Conservation (phyloP, 2,329 filamentous ascomycete species). For the Cladosporium austrohemisphaericum region DNA sequence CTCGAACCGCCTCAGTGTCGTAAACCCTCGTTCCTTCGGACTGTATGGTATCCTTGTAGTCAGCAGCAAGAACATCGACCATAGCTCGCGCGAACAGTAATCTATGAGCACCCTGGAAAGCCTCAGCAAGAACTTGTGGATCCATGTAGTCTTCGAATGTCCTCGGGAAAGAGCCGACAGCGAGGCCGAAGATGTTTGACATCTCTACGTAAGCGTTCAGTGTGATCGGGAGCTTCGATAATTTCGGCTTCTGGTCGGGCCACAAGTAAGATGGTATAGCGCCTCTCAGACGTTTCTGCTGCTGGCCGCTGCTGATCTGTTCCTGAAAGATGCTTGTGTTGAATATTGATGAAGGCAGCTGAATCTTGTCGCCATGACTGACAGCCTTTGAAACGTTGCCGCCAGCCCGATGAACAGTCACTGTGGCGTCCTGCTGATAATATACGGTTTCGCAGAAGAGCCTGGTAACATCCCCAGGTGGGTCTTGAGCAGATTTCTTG, state of each 20-base stretch:
- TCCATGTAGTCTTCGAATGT: conserved; percentile 35
- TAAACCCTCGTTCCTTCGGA: conserved; percentile 22
- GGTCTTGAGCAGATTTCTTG: background rate
- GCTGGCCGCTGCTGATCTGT: background rate
- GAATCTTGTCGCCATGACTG: conserved; percentile 23
- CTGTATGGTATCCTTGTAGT: conserved; percentile 17
- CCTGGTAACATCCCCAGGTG: conserved; percentile 27
- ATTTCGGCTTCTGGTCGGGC: background rate
- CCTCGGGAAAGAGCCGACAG: conserved; percentile 29
- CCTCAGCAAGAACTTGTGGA: conserved; percentile 29
- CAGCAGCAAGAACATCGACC: conserved; percentile 28
- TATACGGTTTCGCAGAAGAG: conserved; percentile 47
- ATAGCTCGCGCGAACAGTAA: conserved; percentile 41
- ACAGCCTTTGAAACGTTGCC: conserved; percentile 21
- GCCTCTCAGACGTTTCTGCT: background rate
- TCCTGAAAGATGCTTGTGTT: conserved; percentile 31
- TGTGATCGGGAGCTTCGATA: background rate
- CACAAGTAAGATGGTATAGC: background rate
- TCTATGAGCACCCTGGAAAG: conserved; percentile 41
- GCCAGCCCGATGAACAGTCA: conserved; percentile 35
- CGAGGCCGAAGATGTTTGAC: conserved; percentile 36
- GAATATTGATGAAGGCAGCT: conserved; percentile 30
- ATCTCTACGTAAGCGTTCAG: conserved; percentile 6
- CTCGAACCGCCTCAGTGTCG: conserved; percentile 33
- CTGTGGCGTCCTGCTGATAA: conserved; percentile 43